Evolutionary conservation across 768 basidiomycete genomes (phyloP).

Genomic region (Suillus plorans): DNA sequence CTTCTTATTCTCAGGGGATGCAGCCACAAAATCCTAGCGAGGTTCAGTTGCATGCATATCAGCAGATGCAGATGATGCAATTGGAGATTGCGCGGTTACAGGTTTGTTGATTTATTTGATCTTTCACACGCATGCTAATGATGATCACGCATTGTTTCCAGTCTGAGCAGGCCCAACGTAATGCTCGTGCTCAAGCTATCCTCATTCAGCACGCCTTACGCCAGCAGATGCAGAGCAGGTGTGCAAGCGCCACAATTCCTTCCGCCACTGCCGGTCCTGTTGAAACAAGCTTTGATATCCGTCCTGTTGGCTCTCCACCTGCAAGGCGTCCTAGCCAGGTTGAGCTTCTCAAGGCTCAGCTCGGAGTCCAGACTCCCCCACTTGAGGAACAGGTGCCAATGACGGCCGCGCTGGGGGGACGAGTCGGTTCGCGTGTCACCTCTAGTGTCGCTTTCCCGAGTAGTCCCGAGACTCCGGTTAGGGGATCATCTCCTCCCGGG

Average conservation of each 20-base stretch:
- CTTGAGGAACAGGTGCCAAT: constrained; percentile 68
- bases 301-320: constrained; percentile 54
- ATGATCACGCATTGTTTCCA: constrained; percentile 27
- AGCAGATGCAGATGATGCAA: constrained; percentile 80
- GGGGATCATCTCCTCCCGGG: constrained; percentile 41
- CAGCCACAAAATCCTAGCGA: constrained; percentile 43
- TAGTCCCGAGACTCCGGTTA: constrained; percentile 45
- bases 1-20: constrained; percentile 38
- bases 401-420: constrained; percentile 78
- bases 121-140: constrained; percentile 4
- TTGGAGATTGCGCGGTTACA: constrained; percentile 80
- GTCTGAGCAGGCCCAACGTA: constrained; percentile 65
- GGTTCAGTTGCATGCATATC: constrained; percentile 62
- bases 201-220: constrained; percentile 58
- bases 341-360: constrained; percentile 62
- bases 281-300: constrained; percentile 62
- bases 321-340: constrained; percentile 69
- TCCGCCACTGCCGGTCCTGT: constrained; percentile 77
- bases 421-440: constrained; percentile 63
- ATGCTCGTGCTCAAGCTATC: constrained; percentile 66
- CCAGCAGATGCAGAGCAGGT: constrained; percentile 51
- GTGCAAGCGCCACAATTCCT: constrained; percentile 48
- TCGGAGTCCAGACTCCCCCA: constrained; percentile 39
- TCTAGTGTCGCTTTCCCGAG: constrained; percentile 40
- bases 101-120: constrained; percentile 40